Conservation (phyloP, 495 filamentous ascomycete species). For the Hyaloscypha finlandica region DNA sequence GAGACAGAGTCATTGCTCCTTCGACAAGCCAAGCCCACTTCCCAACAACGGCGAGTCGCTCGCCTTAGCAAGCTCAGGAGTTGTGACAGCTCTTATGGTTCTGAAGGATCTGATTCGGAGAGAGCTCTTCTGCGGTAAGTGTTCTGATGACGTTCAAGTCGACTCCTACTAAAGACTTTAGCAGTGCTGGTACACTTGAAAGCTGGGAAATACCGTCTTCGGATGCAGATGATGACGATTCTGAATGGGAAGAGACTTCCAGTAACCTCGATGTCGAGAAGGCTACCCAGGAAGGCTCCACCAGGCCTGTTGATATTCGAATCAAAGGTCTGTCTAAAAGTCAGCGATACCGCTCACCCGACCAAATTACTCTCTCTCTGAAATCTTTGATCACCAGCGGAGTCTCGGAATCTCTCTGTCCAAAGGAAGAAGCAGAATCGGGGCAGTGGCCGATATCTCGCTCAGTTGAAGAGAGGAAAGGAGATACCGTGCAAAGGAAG, state of each 20-base stretch:
- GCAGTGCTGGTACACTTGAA: neutral
- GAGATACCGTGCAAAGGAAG: neutral
- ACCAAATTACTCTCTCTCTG: neutral
- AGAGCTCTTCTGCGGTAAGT: neutral
- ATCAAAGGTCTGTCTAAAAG: neutral
- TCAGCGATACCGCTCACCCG: neutral
- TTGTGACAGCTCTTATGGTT: neutral
- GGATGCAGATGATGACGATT: neutral
- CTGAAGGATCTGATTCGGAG: neutral
- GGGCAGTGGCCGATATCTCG: neutral
- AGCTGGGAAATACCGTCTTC: neutral
- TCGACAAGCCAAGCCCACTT: neutral
- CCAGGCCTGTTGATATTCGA: neutral
- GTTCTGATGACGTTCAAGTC: neutral
- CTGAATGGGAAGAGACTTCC: neutral
- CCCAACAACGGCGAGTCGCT: neutral
- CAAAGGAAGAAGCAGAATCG: neutral
- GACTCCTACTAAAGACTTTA: neutral
- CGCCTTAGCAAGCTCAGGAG: neutral
- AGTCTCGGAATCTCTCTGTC: neutral
- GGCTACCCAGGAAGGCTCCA: neutral
- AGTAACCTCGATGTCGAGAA: too few species aligned
- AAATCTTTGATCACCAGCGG: neutral
- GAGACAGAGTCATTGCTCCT: neutral
- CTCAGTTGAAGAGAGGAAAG: neutral